Evolutionary conservation across 129 eudicot species (phyloP).

Genomic region (Glebionis coronaria): DNA sequence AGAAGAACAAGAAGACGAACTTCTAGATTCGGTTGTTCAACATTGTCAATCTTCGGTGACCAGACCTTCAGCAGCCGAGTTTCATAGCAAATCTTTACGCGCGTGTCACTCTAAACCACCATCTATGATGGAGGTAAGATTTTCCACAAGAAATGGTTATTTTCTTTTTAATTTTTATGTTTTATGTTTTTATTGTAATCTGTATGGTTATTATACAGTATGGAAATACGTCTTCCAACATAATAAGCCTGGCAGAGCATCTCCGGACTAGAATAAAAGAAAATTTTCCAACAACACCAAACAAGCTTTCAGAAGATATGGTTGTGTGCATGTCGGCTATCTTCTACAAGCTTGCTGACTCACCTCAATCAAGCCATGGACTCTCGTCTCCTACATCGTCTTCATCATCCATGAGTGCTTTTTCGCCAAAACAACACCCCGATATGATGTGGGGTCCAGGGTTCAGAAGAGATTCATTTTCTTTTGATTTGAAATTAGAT

Average conservation of each 20-base stretch:
- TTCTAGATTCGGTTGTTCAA: slow-evolving; percentile 51
- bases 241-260: slow-evolving; percentile 93
- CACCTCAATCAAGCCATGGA: slow-evolving; percentile 49
- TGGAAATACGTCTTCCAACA: slow-evolving; percentile 58
- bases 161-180: not conserved
- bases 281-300: slow-evolving; percentile 73
- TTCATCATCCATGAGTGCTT: slow-evolving; percentile 63
- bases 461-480: slow-evolving; percentile 63
- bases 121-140: slow-evolving; percentile 79
- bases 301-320: slow-evolving; percentile 93
- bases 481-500: slow-evolving; percentile 76
- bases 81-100: slow-evolving; percentile 56
- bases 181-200: not conserved
- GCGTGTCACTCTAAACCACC: slow-evolving; percentile 89
- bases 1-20: slow-evolving; percentile 30
- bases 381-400: slow-evolving; percentile 92
- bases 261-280: slow-evolving; percentile 85
- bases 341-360: slow-evolving; percentile 84
- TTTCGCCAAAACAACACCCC: slow-evolving; percentile 77
- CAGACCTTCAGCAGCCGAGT: slow-evolving; percentile 38
- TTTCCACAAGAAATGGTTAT: not conserved
- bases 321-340: slow-evolving; percentile 76
- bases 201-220: slow-evolving; percentile 42
- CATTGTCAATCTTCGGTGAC: slow-evolving; percentile 76
- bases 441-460: slow-evolving; percentile 89